Conservation (phyloP, 2,329 filamentous ascomycete genomes). For the Monilinia fructigena region DNA sequence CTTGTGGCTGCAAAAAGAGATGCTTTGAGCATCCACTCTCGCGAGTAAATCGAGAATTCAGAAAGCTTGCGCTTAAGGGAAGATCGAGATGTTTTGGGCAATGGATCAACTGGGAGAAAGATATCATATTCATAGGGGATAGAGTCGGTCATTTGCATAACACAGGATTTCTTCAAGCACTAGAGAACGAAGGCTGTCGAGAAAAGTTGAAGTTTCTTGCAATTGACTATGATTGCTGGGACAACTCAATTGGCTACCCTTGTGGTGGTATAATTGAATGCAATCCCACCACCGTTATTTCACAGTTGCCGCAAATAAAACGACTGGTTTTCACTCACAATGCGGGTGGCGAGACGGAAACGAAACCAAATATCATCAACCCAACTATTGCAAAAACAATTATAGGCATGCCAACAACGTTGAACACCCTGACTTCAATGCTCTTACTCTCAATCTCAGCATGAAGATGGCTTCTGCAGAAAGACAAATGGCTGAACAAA, state of each 20-base stretch:
- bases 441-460: background rate
- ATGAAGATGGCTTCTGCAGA: background rate
- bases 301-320: constrained; percentile 1
- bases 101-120: constrained; percentile 13
- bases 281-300: constrained; percentile 1
- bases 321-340: background rate
- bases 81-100: background rate
- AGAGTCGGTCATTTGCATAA: constrained; percentile 21
- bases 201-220: constrained; percentile 11
- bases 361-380: background rate
- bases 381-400: background rate
- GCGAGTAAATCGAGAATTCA: background rate
- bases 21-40: background rate
- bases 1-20: constrained; percentile 1
- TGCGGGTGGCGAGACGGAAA: constrained; percentile 3
- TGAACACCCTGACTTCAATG: background rate
- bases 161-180: constrained; percentile 19
- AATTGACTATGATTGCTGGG: constrained; percentile 9
- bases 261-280: background rate
- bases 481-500: too few species aligned
- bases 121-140: constrained; percentile 16
- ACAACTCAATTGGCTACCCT: background rate
- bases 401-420: background rate
- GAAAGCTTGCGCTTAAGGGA: background rate
- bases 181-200: constrained; percentile 8